Percentiles rank a stretch among this genome's conserved stretches.
Conservation (phyloP, 208 protist genomes). For the Wallacemonas rigidus region DNA sequence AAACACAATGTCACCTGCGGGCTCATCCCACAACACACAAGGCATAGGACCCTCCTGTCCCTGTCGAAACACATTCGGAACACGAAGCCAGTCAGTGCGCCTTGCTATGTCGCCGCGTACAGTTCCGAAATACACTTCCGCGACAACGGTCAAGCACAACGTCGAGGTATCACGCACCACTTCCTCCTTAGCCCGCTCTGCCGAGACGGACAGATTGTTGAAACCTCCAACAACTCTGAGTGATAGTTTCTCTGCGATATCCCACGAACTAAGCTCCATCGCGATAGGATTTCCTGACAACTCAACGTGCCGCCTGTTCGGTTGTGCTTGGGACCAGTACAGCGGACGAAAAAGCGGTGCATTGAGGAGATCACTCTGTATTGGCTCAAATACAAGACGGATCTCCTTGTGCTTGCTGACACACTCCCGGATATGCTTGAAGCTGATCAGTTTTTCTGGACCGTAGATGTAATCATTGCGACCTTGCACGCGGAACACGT, state of each 20-base stretch:
- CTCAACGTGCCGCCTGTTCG: slow-evolving; percentile 27
- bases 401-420: slow-evolving; percentile 54
- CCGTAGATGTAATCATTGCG: slow-evolving; percentile 73
- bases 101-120: slow-evolving; percentile 25
- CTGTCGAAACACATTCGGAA: slow-evolving; percentile 14
- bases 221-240: slow-evolving; percentile 37
- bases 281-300: slow-evolving; percentile 19
- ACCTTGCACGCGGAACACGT: slow-evolving; percentile 61
- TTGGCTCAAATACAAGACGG: slow-evolving; percentile 44
- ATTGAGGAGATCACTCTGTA: slow-evolving; percentile 29
- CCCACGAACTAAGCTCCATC: slow-evolving; percentile 54
- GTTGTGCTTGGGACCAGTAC: slow-evolving; percentile 36
- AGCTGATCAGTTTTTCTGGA: slow-evolving; percentile 49
- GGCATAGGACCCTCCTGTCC: slow-evolving; percentile 12
- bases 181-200: slow-evolving; percentile 43
- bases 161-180: slow-evolving; percentile 40
- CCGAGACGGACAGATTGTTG: slow-evolving; percentile 30
- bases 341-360: slow-evolving; percentile 49
- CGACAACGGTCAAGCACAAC: slow-evolving; percentile 53
- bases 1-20: slow-evolving; percentile 26
- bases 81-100: slow-evolving; percentile 46
- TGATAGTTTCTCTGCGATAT: slow-evolving; percentile 34
- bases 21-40: slow-evolving; percentile 28
- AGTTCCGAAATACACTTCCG: slow-evolving; percentile 57
- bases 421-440: slow-evolving; percentile 54